Conservation (phyloP, 768 basidiomycete species). For the Kwoniella europaea region DNA sequence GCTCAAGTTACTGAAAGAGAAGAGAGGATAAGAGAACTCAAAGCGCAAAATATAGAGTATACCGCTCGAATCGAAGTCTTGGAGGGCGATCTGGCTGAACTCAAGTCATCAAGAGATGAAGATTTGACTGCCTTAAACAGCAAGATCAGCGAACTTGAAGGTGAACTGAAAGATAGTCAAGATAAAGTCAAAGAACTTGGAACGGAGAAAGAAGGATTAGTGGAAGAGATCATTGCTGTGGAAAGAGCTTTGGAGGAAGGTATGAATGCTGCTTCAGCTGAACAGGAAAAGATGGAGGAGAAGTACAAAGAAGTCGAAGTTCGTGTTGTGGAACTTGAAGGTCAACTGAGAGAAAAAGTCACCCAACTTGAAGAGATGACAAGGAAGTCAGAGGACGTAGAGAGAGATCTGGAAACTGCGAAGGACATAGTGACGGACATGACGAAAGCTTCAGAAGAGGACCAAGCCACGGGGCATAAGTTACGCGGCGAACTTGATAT, state of each 20-base stretch:
- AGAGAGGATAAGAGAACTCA: slow-evolving; percentile 9
- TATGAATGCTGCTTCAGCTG: slow-evolving; percentile 3
- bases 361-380: not conserved
- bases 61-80: slow-evolving; percentile 13
- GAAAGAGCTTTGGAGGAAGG: slow-evolving; percentile 23
- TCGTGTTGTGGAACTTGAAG: slow-evolving; percentile 7
- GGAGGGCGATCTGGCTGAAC: slow-evolving; percentile 3
- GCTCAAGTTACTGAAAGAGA: slow-evolving; percentile 21
- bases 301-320: not conserved
- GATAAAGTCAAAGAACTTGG: not conserved
- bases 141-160: slow-evolving; percentile 11
- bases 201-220: slow-evolving; percentile 16
- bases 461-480: not conserved
- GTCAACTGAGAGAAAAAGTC: slow-evolving; percentile 5
- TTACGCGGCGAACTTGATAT: not conserved
- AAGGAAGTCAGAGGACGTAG: not conserved
- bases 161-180: not conserved
- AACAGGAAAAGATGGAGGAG: slow-evolving; percentile 6
- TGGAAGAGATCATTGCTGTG: slow-evolving; percentile 17
- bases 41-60: slow-evolving; percentile 7
- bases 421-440: not conserved
- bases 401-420: not conserved
- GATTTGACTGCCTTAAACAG: not conserved
- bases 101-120: not conserved
- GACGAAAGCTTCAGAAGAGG: not conserved